These are phyloP conservation scores for Wickerhamomyces chambardii DNA, from an alignment of 805 yeast species.

Conservation along the genomic window DNA sequence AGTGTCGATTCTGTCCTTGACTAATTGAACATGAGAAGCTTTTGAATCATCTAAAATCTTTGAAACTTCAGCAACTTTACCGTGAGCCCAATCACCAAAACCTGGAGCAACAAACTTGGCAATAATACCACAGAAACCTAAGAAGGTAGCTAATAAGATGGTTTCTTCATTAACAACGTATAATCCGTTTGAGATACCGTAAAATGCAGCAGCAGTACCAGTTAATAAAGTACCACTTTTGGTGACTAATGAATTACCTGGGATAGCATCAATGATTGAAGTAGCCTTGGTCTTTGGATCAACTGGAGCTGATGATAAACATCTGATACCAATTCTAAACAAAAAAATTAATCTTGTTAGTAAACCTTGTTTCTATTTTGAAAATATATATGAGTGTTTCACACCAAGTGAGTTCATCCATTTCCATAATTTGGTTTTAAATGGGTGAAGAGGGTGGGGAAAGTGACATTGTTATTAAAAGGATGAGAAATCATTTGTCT, in stretches of 20 bases:
- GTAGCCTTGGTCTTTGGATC: slow-evolving; percentile 91
- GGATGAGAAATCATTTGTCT: too few relatives aligned
- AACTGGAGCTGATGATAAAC: slow-evolving; percentile 35
- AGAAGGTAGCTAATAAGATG: slow-evolving; percentile 71
- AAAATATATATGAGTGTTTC: background rate
- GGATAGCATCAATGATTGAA: slow-evolving; percentile 84
- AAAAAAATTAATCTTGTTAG: background rate
- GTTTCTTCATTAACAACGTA: slow-evolving; percentile 94
- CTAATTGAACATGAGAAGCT: slow-evolving; percentile 85
- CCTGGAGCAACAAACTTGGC: slow-evolving; percentile 90
- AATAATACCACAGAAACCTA: slow-evolving; percentile 63
- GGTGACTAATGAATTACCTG: slow-evolving; percentile 81
- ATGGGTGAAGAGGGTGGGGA: too few relatives aligned
- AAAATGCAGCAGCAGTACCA: slow-evolving; percentile 86
- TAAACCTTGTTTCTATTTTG: background rate
- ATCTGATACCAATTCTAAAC: slow-evolving; percentile 50
- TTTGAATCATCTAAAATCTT: slow-evolving; percentile 82
- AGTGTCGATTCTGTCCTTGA: slow-evolving; percentile 81
- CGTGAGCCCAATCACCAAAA: slow-evolving; percentile 90
- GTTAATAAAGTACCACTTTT: slow-evolving; percentile 96
- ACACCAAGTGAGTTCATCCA: too few relatives aligned
- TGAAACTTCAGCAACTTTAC: slow-evolving; percentile 73
- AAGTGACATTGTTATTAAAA: too few relatives aligned
- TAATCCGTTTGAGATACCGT: slow-evolving; percentile 90
- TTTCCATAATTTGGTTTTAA: too few relatives aligned